Base-by-base conservation (phyloP, 805 yeast genomes). In the Saccharomyces mikatae region DNA sequence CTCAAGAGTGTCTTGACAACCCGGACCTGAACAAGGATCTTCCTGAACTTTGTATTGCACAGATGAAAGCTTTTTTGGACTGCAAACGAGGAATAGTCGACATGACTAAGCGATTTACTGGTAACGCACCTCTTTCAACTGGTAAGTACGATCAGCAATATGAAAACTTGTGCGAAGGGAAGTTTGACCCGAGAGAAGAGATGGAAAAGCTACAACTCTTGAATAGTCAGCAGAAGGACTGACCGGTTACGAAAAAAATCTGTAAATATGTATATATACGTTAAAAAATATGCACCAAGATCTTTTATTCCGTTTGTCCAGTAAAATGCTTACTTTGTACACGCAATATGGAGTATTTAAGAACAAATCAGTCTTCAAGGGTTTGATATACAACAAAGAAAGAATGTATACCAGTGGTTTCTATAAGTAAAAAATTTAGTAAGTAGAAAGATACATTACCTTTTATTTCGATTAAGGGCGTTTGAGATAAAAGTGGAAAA, bases 71-170 rank as follows among this genome's bases (percentile, higher is more conserved):
- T 4, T 92, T 88, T 66, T 75, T 91, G 76, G 96, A 91, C 56
- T 92, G 99, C 74, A 87, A 86, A 60, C 81, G 86, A 63, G 98
- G 98, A 11, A 84, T 86, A 65, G 87, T 91, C 52, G 97, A 91
- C 63, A 87, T 90, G 89, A 72, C 91, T 3, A 91, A 89, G 68
- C 79, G 99, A 60, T 87, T 92, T 73, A 78, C 89, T 65, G 98
- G 98, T 3, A 92, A 92, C 66, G 99, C 96, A 0, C 90, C 97
- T 0, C 73, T 88, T 47, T 89, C 96, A 11, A 88, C 96, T 6
- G 99, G 99, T 0, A 86, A 86, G 66, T 92, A 87, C 70, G 97
- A 91, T 63, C 92, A 89, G 55, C 88, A 89, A 52, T 87, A 86
- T 60, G 89, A 84, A 44, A 85, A 87, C 56, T 74, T 92, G 55